Evolutionary conservation across 2,329 filamentous ascomycete species (phyloP), one percentile per base, ranked within the genome.

Genomic region (Ophiostoma piceae): DNA sequence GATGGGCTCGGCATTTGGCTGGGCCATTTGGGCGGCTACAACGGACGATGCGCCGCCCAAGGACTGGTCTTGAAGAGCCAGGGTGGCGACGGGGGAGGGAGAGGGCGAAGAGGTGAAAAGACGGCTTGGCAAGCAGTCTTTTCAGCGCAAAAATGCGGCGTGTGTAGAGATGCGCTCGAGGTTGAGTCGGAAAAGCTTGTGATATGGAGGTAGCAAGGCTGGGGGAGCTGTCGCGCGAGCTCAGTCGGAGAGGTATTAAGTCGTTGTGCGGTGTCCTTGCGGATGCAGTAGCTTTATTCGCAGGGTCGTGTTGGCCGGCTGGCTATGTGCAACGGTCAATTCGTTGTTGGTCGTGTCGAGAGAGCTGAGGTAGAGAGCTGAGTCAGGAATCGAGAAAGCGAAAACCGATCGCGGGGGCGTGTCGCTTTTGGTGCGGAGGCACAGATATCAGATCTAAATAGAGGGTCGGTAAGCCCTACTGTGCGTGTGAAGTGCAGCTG

Each of bases 21-120:
- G 86, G 85, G 87, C 86, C 87, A 89, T 90, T 79, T 84, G 83
- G 85, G 86, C 87, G 85, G 86, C 87, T 85, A 84, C 86, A 85
- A 85, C 87, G 84, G 83, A 83, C 81, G 85, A 83, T 82, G 85
- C 85, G 84, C 83, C 84, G 84, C 87, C 85, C 83, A 85, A 84
- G 75, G 83, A 78, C 78, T 84, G 84, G 73, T 84, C 81, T 81
- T 87, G 84, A 79, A 89, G 83, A 81, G 85, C 84, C 87, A 89
- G 85, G 79, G 80, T 88, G 86, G 81, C 82, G 81, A 77, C 32
- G 22, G 54, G 69, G 62, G 47, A 7, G 57, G n/a, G 65, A 51
- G 43, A n/a, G 14, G 16, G 35, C 22, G 37, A 37, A 57, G 39
- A 39, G 8, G 62, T 39, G 66, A 66, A 65, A 60, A 68, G 68